Evolutionary conservation across 75 land plant genomes (phyloP), one percentile per base, ranked within the genome.

Genomic region (Cryptomeria japonica): DNA sequence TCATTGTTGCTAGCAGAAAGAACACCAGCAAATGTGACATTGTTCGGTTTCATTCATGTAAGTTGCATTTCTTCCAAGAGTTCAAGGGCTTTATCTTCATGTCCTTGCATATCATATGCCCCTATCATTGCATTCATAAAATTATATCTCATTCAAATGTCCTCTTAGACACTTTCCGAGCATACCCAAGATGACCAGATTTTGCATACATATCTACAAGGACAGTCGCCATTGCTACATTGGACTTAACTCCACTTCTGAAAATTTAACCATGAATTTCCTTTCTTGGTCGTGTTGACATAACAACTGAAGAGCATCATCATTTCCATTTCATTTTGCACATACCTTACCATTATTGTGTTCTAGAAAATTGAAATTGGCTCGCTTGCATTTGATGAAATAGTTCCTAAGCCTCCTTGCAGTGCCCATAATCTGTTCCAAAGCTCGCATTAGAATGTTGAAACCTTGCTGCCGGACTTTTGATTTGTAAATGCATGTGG

Each of bases 371-470:
- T 85, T 31, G 25, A 87, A 85, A 85, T 36, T 1, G 89, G 85
- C 61, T 85, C 44, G 51, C 38, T 31, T 83, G 90, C 92, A 91
- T 91, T 73, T 89, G 88, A 19, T 79, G 58, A 83, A 89, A 87
- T 16, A 89, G 37, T 31, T 83, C 86, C 41, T 86, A 34, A 6
- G 90, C 90, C 10, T 91, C 91, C 19, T 86, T 42, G 19, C 12
- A 36, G 49, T 16, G 70, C 28, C 56, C 64, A n/a, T 87, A 49
- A 49, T 49, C 53, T 49, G 53, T 49, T 49, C 14, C 53, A 13
- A 49, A 49, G 53, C 14, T 49, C 53, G 2, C 53, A 49, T 49
- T 49, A 49, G 53, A 8, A 49, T 49, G 53, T 11, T 49, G 53
- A 49, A 49, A 49, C 53, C 8, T 49, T 1, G 53, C 53, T 49